These are phyloP conservation scores for Colletotrichum shisoi DNA, from an alignment of 2,329 filamentous ascomycete species.

Conservation along the genomic window DNA sequence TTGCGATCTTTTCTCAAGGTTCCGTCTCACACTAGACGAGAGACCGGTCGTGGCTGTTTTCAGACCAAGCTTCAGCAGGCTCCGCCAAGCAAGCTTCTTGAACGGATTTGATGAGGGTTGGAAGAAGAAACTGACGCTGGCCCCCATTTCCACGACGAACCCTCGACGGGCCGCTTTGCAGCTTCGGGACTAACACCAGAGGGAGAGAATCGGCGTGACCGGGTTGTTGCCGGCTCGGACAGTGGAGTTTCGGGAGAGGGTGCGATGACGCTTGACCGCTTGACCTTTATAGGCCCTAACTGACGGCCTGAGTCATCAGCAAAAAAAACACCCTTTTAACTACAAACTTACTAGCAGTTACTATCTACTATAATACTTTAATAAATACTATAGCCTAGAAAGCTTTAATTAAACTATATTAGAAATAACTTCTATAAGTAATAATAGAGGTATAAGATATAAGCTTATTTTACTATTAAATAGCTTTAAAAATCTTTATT, in stretches of 20 bases:
- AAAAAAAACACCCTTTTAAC: too few relatives aligned
- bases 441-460: too few relatives aligned
- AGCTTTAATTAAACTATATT: too few relatives aligned
- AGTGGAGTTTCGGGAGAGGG: slow-evolving; percentile 38
- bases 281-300: too few relatives aligned
- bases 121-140: slow-evolving; percentile 18
- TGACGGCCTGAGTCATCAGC: too few relatives aligned
- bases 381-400: too few relatives aligned
- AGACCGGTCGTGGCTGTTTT: not conserved
- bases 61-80: slow-evolving; percentile 1
- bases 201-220: slow-evolving; percentile 5
- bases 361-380: too few relatives aligned
- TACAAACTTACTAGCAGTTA: too few relatives aligned
- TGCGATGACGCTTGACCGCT: slow-evolving; percentile 40
- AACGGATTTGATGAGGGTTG: slow-evolving; percentile 27
- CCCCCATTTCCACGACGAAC: slow-evolving; percentile 17
- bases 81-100: slow-evolving; percentile 7
- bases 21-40: slow-evolving; percentile 7
- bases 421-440: too few relatives aligned
- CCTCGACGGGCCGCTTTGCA: slow-evolving; percentile 34
- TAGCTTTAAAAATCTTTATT: too few relatives aligned
- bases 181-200: slow-evolving; percentile 26
- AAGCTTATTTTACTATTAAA: too few relatives aligned
- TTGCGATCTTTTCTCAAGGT: not conserved
- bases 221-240: slow-evolving; percentile 28